phyloP scores from a whole-genome alignment of 2,329 filamentous ascomycete species.

The Talaromyces sp. region DNA sequence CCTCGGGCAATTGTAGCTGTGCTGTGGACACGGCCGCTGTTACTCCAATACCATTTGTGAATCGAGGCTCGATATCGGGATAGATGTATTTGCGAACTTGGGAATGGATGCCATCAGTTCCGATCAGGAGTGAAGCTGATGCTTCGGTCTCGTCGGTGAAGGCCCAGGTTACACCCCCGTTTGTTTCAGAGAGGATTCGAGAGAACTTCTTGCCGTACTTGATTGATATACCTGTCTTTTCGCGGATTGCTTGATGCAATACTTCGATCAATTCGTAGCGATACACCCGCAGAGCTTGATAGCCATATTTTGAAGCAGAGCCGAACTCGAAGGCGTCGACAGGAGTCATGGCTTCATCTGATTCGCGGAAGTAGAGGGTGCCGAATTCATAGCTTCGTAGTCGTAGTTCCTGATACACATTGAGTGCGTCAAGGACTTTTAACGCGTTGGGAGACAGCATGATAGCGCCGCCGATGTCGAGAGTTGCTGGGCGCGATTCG shows the following conservation, averaged over 20 bases:
- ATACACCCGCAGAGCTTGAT: slow-evolving; percentile 13
- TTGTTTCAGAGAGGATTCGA: slow-evolving; percentile 41
- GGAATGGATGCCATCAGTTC: slow-evolving; percentile 60
- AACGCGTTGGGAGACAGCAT: slow-evolving; percentile 32
- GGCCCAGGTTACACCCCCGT: slow-evolving; percentile 42
- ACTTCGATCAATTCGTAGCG: slow-evolving; percentile 9
- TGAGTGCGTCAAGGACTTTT: slow-evolving; percentile 27
- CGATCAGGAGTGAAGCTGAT: slow-evolving; percentile 49
- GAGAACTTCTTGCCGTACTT: slow-evolving; percentile 45
- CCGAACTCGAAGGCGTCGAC: slow-evolving; percentile 16
- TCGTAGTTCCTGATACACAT: slow-evolving; percentile 8
- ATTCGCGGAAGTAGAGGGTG: slow-evolving; percentile 5
- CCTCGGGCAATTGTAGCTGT: slow-evolving; percentile 9
- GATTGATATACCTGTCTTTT: slow-evolving; percentile 37
- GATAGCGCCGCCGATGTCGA: slow-evolving; percentile 31
- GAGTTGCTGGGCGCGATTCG: slow-evolving; percentile 28
- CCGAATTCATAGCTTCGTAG: slow-evolving; percentile 6
- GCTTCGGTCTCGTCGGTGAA: slow-evolving; percentile 47
- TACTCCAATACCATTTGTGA: slow-evolving; percentile 43
- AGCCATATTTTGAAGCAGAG: slow-evolving; percentile 1
- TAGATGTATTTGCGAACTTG: slow-evolving; percentile 52
- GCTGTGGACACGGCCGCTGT: slow-evolving; percentile 16
- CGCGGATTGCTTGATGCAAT: background rate
- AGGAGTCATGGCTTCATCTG: slow-evolving; percentile 1
- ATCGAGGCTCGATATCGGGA: slow-evolving; percentile 49